Base-by-base conservation (phyloP, 2,329 filamentous ascomycete genomes). In the Trichoderma aggressivum region DNA sequence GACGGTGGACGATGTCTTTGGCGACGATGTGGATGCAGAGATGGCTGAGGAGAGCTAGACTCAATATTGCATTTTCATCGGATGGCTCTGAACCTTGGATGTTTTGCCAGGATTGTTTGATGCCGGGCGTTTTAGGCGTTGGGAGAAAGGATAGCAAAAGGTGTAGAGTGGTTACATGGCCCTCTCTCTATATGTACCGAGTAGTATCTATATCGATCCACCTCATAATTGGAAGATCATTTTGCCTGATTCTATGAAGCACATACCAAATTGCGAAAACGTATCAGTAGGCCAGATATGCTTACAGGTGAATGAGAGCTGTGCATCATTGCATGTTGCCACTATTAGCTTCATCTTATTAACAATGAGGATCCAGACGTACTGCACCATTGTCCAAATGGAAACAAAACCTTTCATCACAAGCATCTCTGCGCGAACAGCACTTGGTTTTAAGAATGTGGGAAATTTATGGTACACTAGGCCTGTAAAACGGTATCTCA, bases 401-500 rank as follows among this genome's bases (percentile, higher is more conserved):
- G 26, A 63, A 24, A 55, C 34, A 43, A 47, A 24, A 53, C 16
- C 2, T 47, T 58, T 59, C 28, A n/a, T 59, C 71, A 72, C 71
- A 66, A n/a, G 79, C 76, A 79, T 76, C 74, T 78, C 75, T 76
- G 64, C 77, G 65, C 70, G 71, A 74, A 77, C 53, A 26, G 55
- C 63, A 77, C 76, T 75, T 78, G 77, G 77, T 70, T 68, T 70
- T 78, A 78, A 80, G 77, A 81, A 81, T 78, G 81, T 79, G 79
- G 78, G 78, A 79, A 80, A 79, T 85, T 84, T 86, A 86, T 86
- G 84, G 80, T 86, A 86, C 84, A 86, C 83, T 84, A 85, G 81
- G 82, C 80, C 80, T 82, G 78, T 81, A 68, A 76, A 83, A 83
- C 81, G 83, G 83, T 83, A 86, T 86, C 82, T 84, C 82, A 83